Conservation (phyloP, 306 rosid genomes). For the Ceratonia siliqua region DNA sequence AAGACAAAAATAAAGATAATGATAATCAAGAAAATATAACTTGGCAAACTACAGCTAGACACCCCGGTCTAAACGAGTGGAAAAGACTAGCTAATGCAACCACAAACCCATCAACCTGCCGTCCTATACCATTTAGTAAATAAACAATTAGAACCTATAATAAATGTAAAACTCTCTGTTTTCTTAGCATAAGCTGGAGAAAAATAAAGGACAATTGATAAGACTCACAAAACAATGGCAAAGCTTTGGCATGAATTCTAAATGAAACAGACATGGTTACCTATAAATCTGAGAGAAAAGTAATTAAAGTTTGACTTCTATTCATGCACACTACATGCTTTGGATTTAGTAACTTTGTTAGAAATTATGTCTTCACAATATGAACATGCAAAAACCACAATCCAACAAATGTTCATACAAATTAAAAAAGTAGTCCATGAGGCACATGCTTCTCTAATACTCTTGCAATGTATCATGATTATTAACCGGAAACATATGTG, state of each 20-base stretch:
- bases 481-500: neutral
- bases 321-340: neutral
- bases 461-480: neutral
- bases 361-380: neutral
- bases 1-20: neutral
- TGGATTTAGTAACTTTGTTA: neutral
- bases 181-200: neutral
- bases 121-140: neutral
- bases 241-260: neutral
- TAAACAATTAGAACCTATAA: neutral
- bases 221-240: neutral
- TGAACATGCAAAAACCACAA: neutral
- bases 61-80: neutral
- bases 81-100: neutral
- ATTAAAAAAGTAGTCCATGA: neutral
- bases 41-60: neutral
- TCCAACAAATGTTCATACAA: constrained; percentile 1
- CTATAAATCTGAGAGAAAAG: neutral
- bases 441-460: neutral
- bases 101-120: neutral
- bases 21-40: neutral
- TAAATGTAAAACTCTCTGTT: neutral
- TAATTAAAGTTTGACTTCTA: neutral
- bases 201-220: neutral
- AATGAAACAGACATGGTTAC: neutral